Evolutionary conservation across 1,284 basidiomycete species (phyloP).

Genomic region (Xanthoconium separans): DNA sequence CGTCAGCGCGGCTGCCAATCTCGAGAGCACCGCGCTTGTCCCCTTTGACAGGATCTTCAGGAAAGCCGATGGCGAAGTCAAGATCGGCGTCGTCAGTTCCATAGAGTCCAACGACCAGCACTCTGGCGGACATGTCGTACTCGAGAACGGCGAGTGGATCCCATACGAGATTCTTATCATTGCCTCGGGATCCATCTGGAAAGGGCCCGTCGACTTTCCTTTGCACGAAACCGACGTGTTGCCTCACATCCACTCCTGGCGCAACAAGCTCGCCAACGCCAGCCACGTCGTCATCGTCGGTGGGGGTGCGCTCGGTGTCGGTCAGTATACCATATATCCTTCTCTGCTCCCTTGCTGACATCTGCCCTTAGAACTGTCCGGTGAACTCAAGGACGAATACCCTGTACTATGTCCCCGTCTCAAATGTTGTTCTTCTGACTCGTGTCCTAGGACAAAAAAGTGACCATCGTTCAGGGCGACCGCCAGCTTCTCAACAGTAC

Average conservation of each 20-base stretch:
- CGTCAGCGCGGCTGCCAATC: conserved; percentile 36
- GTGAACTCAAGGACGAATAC: conserved; percentile 55
- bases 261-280: conserved; percentile 46
- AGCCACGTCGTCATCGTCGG: conserved; percentile 56
- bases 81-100: conserved; percentile 43
- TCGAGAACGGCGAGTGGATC: conserved; percentile 49
- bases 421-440: conserved; percentile 7
- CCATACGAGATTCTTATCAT: conserved; percentile 55
- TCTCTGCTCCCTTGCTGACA: conserved; percentile 2
- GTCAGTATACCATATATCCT: conserved; percentile 34
- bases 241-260: conserved; percentile 42
- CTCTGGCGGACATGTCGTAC: conserved; percentile 43
- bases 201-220: conserved; percentile 48
- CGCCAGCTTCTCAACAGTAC: conserved; percentile 51
- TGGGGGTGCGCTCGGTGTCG: conserved; percentile 62
- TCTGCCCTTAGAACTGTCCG: conserved; percentile 47
- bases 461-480: conserved; percentile 63
- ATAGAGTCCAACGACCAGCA: conserved; percentile 40
- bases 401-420: conserved; percentile 39
- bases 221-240: conserved; percentile 38
- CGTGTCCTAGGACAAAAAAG: conserved; percentile 47
- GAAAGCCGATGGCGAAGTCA: conserved; percentile 45
- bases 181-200: conserved; percentile 57
- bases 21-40: conserved; percentile 41
- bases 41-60: conserved; percentile 48